phyloP scores from a whole-genome alignment of 495 filamentous ascomycete species.

The Neurospora sp. region DNA sequence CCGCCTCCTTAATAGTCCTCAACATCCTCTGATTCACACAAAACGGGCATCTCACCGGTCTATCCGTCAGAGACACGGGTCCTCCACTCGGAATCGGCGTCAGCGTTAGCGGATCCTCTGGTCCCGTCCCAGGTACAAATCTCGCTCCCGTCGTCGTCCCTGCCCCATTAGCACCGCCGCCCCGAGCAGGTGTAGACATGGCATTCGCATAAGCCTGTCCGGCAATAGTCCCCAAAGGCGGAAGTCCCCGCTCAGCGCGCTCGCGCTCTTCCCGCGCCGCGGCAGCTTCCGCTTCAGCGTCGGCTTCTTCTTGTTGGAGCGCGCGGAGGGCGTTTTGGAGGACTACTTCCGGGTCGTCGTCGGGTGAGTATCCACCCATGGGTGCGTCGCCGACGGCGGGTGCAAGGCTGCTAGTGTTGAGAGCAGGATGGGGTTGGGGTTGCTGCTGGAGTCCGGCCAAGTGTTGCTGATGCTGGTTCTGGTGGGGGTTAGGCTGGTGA shows the following conservation, averaged over 20 bases:
- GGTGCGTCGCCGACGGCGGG: conserved; percentile 8
- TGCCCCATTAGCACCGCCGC: not conserved
- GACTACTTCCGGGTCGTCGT: conserved; percentile 40
- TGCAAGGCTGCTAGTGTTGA: not conserved
- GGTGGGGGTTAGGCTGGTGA: conserved; percentile 11
- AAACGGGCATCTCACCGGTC: conserved; percentile 45
- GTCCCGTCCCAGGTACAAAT: too few relatives aligned
- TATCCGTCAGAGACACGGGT: conserved; percentile 33
- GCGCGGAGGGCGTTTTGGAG: conserved; percentile 39
- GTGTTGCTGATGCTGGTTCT: conserved; percentile 8
- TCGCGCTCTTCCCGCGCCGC: conserved; percentile 34
- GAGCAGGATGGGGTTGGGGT: not conserved
- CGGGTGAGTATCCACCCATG: conserved; percentile 14
- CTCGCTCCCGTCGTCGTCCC: too few relatives aligned
- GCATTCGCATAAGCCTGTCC: conserved; percentile 22
- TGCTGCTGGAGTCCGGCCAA: not conserved
- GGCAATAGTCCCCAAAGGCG: conserved; percentile 21
- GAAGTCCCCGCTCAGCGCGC: conserved; percentile 32
- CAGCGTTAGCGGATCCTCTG: conserved; percentile 20
- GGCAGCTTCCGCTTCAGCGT: conserved; percentile 37
- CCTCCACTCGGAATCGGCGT: conserved; percentile 39
- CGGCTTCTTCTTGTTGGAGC: conserved; percentile 39
- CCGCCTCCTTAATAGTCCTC: conserved; percentile 46
- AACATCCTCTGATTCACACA: conserved; percentile 49
- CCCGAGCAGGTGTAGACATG: conserved; percentile 12